Percentiles rank a stretch among this genome's conserved stretches.
Conservation (phyloP, 768 basidiomycete species). For the Dacryopinax spathularia region DNA sequence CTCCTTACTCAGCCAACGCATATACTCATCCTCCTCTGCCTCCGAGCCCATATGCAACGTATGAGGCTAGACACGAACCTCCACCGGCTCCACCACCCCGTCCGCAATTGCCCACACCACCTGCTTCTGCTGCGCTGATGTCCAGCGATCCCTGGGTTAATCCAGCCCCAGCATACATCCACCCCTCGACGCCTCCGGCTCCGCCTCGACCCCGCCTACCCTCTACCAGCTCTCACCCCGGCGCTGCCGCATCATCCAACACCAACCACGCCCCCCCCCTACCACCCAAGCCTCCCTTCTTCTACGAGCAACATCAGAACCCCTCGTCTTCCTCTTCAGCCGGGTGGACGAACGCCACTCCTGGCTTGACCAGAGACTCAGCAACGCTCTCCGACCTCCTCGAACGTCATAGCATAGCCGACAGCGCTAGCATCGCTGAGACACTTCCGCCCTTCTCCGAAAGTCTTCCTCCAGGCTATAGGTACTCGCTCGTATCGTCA, state of each 20-base stretch:
- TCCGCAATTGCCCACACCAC: not conserved
- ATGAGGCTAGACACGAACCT: no score
- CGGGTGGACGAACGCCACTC: not conserved
- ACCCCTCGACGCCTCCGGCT: not conserved
- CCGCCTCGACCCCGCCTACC: not conserved
- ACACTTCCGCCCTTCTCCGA: not conserved
- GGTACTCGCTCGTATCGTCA: no score
- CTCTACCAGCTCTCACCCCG: not conserved
- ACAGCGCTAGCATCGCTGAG: no score
- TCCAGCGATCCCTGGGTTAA: not conserved
- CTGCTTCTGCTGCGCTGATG: not conserved
- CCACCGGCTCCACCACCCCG: not conserved
- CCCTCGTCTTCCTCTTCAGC: not conserved
- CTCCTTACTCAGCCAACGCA: not conserved
- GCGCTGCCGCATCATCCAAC: not conserved
- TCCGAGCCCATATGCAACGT: not conserved
- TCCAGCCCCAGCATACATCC: not conserved
- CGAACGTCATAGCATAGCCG: not conserved
- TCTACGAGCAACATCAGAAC: not conserved
- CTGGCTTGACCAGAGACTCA: not conserved
- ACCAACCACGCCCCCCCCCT: not conserved
- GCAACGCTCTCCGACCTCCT: not conserved
- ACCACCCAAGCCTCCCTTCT: not conserved
- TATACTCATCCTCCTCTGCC: not conserved
- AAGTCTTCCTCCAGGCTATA: not conserved